Evolutionary conservation across 768 basidiomycete species (phyloP).

Genomic region (Polyporus arcularius): DNA sequence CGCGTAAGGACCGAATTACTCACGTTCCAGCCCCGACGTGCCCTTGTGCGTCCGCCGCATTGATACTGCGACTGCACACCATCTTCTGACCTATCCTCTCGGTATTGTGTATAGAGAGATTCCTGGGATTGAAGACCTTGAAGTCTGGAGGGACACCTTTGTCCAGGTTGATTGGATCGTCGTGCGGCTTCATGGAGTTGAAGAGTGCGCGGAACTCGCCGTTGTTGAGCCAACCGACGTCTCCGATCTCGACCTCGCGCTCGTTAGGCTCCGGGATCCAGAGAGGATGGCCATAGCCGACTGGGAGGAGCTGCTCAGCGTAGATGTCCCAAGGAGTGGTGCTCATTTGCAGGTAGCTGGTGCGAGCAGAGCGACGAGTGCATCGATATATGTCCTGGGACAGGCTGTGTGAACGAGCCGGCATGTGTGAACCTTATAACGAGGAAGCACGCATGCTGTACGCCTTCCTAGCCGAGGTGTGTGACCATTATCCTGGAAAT

Average conservation of each 20-base stretch:
- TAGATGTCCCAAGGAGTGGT: neutral
- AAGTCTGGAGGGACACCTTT: neutral
- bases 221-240: constrained; percentile 5
- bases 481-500: too few relatives aligned
- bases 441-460: too few relatives aligned
- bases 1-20: neutral
- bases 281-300: constrained; percentile 1
- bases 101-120: neutral
- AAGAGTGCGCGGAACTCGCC: constrained; percentile 9
- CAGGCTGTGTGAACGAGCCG: too few relatives aligned
- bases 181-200: neutral
- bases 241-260: constrained; percentile 6
- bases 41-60: neutral
- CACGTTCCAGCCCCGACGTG: neutral
- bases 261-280: constrained; percentile 2
- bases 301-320: neutral
- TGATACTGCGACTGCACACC: constrained; percentile 4
- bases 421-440: too few relatives aligned
- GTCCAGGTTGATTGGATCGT: neutral
- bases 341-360: neutral
- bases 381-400: too few relatives aligned
- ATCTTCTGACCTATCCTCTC: neutral
- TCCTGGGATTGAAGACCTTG: neutral
- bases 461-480: too few relatives aligned
- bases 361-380: too few relatives aligned